Evolutionary conservation across 202 grass and related monocot genomes (phyloP), one percentile per base, ranked within the genome.

Genomic region (Cymbopogon flexuosus): DNA sequence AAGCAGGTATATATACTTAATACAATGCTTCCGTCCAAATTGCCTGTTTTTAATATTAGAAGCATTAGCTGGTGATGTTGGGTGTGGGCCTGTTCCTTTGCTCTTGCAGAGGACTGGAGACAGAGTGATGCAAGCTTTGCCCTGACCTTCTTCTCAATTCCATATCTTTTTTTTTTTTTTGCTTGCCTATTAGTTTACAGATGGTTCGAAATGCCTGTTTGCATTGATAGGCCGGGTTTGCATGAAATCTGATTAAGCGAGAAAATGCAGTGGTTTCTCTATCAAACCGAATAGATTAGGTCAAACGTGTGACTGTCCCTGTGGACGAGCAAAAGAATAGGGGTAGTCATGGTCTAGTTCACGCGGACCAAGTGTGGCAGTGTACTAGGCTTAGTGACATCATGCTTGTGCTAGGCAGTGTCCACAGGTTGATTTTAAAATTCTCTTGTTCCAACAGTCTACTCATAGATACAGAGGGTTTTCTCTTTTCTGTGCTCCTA

Each of bases 301-400:
- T 57, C 49, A 74, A 45, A 47, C 7, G 10, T 33, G 60, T 7
- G 10, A 31, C 15, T 51, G 60, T 65, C 75, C 40, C 24, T 10
- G 7, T 67, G 21, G 51, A 80, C 18, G 35, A 70, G 35, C 51
- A 18, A 68, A 68, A 68, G 62, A 54, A 79, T 85, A 58, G 65
- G 42, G 58, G 82, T 66, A 40, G 78, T 81, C 71, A 72, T 72
- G 68, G 82, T 51, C 77, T 82, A 67, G 60, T 78, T 86, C 83
- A 86, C 83, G 73, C 67, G 67, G 60, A 85, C 39, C 78, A 62
- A 73, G 85, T 83, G 85, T 37, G 31, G 16, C 11, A 35, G 1
- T 47, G 66, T 3, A 22, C 30, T 63, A 82, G 83, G 51, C 27
- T 43, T 68, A 12, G 87, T 89, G 87, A 86, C 87, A 82, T 86